A percentile compares a stretch with the other conserved stretches of the same genome.
Evolutionary conservation across 164 flowering plant species (phyloP).

Genomic region (Tetracentron sinense): DNA sequence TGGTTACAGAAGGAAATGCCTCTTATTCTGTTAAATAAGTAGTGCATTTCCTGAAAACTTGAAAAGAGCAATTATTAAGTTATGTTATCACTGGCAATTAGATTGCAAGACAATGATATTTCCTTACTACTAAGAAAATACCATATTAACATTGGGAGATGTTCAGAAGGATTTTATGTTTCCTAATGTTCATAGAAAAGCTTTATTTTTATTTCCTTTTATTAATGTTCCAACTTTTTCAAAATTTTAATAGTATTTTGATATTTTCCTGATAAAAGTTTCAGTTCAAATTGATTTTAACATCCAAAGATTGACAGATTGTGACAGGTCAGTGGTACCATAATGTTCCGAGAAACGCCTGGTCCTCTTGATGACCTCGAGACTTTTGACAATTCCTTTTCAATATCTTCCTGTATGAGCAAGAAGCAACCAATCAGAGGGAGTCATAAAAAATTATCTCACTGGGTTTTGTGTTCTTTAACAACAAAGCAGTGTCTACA

Average conservation of each 20-base stretch:
- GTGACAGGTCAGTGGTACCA: constrained; percentile 40
- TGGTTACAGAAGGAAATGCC: not conserved
- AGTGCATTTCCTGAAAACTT: no score
- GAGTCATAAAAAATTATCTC: not conserved
- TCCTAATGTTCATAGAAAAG: no score
- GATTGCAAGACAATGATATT: not conserved
- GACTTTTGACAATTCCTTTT: constrained; percentile 61
- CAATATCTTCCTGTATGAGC: constrained; percentile 79
- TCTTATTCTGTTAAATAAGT: no score
- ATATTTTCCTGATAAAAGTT: not conserved
- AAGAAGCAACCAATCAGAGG: constrained; percentile 10
- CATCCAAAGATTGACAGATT: not conserved
- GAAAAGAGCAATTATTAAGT: not conserved
- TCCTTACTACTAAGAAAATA: no score
- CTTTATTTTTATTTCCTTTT: no score
- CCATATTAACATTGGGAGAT: not conserved
- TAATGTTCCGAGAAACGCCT: constrained; percentile 56
- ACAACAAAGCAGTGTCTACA: not conserved
- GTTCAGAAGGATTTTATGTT: not conserved
- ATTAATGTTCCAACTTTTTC: no score
- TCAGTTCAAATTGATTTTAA: no score
- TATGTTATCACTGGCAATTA: no score
- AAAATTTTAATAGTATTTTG: not conserved
- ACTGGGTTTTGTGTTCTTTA: no score
- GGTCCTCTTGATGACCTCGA: constrained; percentile 58